Evolutionary conservation across 306 rosid species (phyloP).

Genomic region (Prinsepia uniflora): DNA sequence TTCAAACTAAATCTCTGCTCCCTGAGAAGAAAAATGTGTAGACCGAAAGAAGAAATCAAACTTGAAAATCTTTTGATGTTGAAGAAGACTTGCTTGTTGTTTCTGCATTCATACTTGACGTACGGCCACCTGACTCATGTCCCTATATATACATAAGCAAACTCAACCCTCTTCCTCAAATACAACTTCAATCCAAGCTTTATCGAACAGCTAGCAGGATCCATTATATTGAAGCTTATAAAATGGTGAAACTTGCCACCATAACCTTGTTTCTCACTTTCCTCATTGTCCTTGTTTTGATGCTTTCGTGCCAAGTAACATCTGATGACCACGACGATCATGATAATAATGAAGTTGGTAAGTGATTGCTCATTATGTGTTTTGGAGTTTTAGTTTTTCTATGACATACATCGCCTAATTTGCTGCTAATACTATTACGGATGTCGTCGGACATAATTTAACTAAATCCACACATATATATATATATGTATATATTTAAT

Average conservation of each 20-base stretch:
- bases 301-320: conserved; percentile 27
- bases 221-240: neutral
- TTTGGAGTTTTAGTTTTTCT: too few species aligned
- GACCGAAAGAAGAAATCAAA: neutral
- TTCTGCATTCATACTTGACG: neutral
- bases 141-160: neutral
- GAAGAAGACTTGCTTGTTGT: neutral
- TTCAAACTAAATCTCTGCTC: neutral
- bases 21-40: neutral
- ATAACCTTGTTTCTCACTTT: conserved; percentile 27
- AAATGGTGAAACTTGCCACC: conserved; percentile 29
- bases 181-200: neutral
- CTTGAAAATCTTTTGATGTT: neutral
- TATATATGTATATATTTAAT: too few species aligned
- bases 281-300: conserved; percentile 27
- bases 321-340: conserved; percentile 3
- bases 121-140: neutral
- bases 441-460: too few species aligned
- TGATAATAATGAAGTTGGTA: too few species aligned
- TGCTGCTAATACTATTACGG: too few species aligned
- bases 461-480: too few species aligned
- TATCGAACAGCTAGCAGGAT: neutral
- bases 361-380: too few species aligned
- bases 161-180: neutral
- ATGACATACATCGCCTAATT: too few species aligned